A percentile compares a stretch with the other conserved stretches of the same genome.
phyloP scores from a whole-genome alignment of 2,329 filamentous ascomycete species.

The Aspergillus sp. region DNA sequence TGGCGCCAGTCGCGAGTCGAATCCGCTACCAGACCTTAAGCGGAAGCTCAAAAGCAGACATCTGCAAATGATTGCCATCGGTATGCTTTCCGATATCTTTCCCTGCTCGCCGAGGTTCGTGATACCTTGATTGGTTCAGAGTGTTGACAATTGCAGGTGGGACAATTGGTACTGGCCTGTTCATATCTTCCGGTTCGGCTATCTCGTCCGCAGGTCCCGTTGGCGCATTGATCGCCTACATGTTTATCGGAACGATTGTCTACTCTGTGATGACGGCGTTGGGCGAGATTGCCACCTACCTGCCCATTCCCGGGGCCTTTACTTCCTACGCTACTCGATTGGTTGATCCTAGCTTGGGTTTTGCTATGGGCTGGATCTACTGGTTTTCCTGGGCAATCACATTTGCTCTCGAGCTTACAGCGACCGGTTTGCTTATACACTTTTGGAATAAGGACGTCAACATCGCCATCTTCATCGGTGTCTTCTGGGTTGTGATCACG shows the following conservation, averaged over 20 bases:
- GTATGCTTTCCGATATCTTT: slow-evolving; percentile 55
- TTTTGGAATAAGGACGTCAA: slow-evolving; percentile 66
- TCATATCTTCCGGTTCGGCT: slow-evolving; percentile 66
- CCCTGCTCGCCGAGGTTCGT: background rate
- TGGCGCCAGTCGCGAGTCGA: slow-evolving; percentile 49
- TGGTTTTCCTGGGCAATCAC: slow-evolving; percentile 77
- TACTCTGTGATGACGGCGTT: slow-evolving; percentile 71
- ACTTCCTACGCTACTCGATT: slow-evolving; percentile 75
- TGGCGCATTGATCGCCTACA: slow-evolving; percentile 66
- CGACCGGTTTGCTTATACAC: slow-evolving; percentile 72
- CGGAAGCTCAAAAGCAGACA: slow-evolving; percentile 82
- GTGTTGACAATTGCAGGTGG: slow-evolving; percentile 43
- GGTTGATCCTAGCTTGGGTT: slow-evolving; percentile 69
- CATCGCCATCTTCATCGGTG: slow-evolving; percentile 69
- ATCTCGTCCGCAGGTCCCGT: slow-evolving; percentile 65
- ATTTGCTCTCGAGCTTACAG: slow-evolving; percentile 70
- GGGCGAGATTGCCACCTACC: slow-evolving; percentile 72
- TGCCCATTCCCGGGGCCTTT: slow-evolving; percentile 75
- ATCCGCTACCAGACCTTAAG: slow-evolving; percentile 64
- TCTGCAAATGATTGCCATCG: slow-evolving; percentile 98
- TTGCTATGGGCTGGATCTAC: slow-evolving; percentile 80
- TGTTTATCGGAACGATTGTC: slow-evolving; percentile 69
- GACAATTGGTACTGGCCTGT: slow-evolving; percentile 72
- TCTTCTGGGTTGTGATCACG: slow-evolving; percentile 72
- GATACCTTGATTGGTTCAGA: background rate